phyloP scores from a whole-genome alignment of 768 basidiomycete species.

The Naganishia vishniacii region DNA sequence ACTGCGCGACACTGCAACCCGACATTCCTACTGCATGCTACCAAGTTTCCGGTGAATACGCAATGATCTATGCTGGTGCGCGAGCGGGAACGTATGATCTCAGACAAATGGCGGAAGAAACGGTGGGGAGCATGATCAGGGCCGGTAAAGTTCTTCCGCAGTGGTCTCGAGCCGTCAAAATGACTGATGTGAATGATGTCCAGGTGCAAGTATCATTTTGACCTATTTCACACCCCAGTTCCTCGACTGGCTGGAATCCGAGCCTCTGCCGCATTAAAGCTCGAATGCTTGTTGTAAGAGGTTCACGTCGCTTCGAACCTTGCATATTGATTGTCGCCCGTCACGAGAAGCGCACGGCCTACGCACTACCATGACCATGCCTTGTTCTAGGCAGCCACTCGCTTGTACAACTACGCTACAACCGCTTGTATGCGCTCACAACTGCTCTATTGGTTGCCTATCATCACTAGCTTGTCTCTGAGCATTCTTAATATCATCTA shows the following conservation, averaged over 20 bases:
- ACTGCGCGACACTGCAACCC: slow-evolving; percentile 71
- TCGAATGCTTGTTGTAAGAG: too few relatives aligned
- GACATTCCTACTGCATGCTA: slow-evolving; percentile 94
- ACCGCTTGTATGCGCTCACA: too few relatives aligned
- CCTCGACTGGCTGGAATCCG: slow-evolving; percentile 57
- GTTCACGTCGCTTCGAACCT: too few relatives aligned
- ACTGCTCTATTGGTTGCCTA: too few relatives aligned
- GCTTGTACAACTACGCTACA: too few relatives aligned
- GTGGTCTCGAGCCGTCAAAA: neutral
- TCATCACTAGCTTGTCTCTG: slow-evolving; percentile 18
- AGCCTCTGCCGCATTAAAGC: slow-evolving; percentile 23
- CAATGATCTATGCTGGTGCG: slow-evolving; percentile 94
- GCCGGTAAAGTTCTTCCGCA: slow-evolving; percentile 61
- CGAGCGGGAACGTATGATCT: slow-evolving; percentile 87
- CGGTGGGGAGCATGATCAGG: slow-evolving; percentile 79
- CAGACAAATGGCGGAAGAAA: slow-evolving; percentile 89
- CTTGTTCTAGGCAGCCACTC: too few relatives aligned
- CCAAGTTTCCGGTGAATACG: slow-evolving; percentile 88
- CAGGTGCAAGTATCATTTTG: slow-evolving; percentile 81
- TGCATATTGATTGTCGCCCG: too few relatives aligned
- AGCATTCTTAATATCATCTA: slow-evolving; percentile 61
- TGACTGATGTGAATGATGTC: neutral
- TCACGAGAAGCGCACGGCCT: too few relatives aligned
- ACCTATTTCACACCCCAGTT: slow-evolving; percentile 97
- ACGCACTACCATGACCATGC: too few relatives aligned